Base-by-base conservation (phyloP, 179 eudicot species). In the Sideroxylon spinosum region DNA sequence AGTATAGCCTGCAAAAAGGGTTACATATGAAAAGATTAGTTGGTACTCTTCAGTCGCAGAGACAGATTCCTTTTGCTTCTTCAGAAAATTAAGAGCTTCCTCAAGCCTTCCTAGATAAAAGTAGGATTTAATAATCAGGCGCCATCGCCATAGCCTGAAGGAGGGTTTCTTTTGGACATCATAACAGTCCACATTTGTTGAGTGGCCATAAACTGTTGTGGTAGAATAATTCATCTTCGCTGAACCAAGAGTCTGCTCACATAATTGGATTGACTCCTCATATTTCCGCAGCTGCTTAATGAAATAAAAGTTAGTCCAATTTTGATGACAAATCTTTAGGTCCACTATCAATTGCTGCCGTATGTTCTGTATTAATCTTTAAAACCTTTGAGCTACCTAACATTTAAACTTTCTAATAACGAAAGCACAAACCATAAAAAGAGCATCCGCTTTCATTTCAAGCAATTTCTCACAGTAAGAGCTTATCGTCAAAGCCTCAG, bases 361-460 rank as follows among this genome's bases (percentile, higher is more conserved):
- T 22, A 17, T 12, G 25, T 62, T 14, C 16, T 62, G 3, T 37
- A 1, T 37, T 3, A 37, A 26, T 53, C 11, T 16, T 17, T 4
- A 25, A 28, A 32, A 19, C 29, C 32, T 68, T 60, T 48, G 46
- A 65, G 71, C 25, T 26, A 26, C 72, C 4, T 50, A 53, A 76
- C 49, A 5, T 53, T 53, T 67, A 26, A 76, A 53, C 6, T 20
- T 56, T 20, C 60, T 69, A 56, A 32, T 9, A n/a, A 72, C 12
- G 37, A 10, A 46, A 61, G 60, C 66, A 83, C 91, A 48, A 84
- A 95, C 99, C 93, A 82, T 77, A 80, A 93, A 88, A 85, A 95
- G 95, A 71, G 91, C 95, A 80, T 90, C 90, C 37, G 93, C 99
- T 85, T 92, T 95, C 94, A 90, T 87, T 83, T 92, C 88, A 80